phyloP scores from a whole-genome alignment of 345 rosid genomes.

The Sonneratia caseolaris region DNA sequence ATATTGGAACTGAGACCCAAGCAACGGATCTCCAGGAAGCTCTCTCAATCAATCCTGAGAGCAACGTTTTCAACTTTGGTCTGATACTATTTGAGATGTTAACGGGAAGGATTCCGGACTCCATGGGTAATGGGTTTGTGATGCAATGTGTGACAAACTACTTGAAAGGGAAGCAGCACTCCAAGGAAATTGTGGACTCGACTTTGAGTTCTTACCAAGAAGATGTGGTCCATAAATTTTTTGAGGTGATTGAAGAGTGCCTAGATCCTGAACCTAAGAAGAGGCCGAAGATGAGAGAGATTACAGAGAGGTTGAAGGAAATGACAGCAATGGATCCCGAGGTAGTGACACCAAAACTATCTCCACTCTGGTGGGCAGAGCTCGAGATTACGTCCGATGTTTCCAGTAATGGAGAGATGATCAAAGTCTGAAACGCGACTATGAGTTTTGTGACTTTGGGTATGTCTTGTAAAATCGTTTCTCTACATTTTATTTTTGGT shows the following conservation, averaged over 20 bases:
- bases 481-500: not conserved
- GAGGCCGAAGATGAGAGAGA: conserved; percentile 52
- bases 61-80: conserved; percentile 61
- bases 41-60: conserved; percentile 26
- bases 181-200: conserved; percentile 57
- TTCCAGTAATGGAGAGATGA: conserved; percentile 10
- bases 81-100: conserved; percentile 63
- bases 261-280: conserved; percentile 41
- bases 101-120: conserved; percentile 56
- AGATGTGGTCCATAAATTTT: conserved; percentile 35
- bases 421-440: conserved; percentile 5
- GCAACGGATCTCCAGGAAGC: conserved; percentile 35
- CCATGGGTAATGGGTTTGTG: conserved; percentile 27
- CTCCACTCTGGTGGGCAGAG: conserved; percentile 97
- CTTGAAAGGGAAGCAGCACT: conserved; percentile 29
- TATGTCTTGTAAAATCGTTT: not conserved
- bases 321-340: conserved; percentile 67
- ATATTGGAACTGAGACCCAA: conserved; percentile 21
- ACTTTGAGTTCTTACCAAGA: conserved; percentile 47
- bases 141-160: conserved; percentile 37
- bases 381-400: conserved; percentile 72
- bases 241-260: conserved; percentile 56
- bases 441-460: not conserved
- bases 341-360: conserved; percentile 59
- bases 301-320: conserved; percentile 50